A percentile compares a stretch with the other conserved stretches of the same genome.
phyloP scores from a whole-genome alignment of 768 basidiomycete genomes.

The Suillus fuscotomentosus region DNA sequence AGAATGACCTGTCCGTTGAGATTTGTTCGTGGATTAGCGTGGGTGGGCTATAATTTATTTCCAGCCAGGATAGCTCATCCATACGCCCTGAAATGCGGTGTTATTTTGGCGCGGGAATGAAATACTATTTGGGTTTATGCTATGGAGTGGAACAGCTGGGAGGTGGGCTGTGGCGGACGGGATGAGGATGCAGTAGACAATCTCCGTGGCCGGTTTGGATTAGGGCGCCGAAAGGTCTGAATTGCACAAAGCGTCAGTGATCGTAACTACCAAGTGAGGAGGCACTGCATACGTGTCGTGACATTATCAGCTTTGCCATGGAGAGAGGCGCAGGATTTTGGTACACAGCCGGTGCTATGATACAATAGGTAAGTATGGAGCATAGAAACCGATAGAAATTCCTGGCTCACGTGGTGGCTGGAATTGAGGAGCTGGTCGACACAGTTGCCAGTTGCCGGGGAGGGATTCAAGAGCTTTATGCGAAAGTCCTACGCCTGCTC shows the following conservation, averaged over 20 bases:
- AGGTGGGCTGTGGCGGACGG: conserved; percentile 32
- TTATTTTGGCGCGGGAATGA: conserved; percentile 15
- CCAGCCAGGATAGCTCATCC: conserved; percentile 11
- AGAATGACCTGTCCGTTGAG: conserved; percentile 13
- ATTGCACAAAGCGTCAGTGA: conserved; percentile 2
- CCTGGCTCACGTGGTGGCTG: conserved; percentile 30
- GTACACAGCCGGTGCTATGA: conserved; percentile 42
- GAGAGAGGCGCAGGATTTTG: conserved; percentile 42
- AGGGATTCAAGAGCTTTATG: conserved; percentile 16
- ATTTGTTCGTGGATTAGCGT: conserved; percentile 27
- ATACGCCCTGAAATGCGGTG: conserved; percentile 1
- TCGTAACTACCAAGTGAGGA: conserved; percentile 8
- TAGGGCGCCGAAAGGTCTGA: conserved; percentile 34
- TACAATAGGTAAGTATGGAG: conserved; percentile 2
- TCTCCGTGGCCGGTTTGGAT: conserved; percentile 25
- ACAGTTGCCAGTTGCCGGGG: conserved; percentile 20
- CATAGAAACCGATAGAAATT: not conserved
- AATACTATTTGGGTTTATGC: conserved; percentile 25
- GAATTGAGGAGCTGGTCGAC: conserved; percentile 23
- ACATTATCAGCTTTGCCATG: conserved; percentile 55
- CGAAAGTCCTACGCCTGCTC: conserved; percentile 7
- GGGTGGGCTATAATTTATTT: conserved; percentile 30
- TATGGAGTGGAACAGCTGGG: conserved; percentile 32
- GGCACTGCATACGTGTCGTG: conserved; percentile 41
- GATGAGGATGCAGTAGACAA: conserved; percentile 19